Conservation (phyloP, 1,284 basidiomycete genomes). For the Cryptococcus floricola region DNA sequence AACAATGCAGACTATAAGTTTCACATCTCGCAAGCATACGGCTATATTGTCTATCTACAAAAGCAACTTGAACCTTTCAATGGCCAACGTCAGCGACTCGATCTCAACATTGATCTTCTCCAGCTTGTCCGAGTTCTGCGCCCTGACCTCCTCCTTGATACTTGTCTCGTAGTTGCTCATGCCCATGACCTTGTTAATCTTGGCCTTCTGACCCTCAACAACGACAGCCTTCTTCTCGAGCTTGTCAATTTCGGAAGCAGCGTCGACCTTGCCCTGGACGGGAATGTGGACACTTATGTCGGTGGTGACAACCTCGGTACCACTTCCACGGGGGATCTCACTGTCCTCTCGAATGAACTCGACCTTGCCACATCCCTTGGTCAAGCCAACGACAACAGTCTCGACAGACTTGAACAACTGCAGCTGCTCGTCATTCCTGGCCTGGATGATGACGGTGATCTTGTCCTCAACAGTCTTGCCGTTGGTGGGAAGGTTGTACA, state of each 20-base stretch:
- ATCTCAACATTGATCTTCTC: constrained; percentile 47
- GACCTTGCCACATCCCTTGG: constrained; percentile 80
- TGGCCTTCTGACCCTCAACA: constrained; percentile 64
- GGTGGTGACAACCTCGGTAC: constrained; percentile 71
- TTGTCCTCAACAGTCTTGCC: constrained; percentile 52
- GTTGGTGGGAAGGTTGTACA: constrained; percentile 86
- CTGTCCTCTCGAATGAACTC: constrained; percentile 57
- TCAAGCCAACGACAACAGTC: constrained; percentile 73
- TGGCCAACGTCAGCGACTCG: constrained; percentile 42
- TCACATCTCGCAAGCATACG: neutral
- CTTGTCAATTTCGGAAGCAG: constrained; percentile 77
- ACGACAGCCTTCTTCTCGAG: constrained; percentile 80
- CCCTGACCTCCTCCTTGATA: constrained; percentile 71
- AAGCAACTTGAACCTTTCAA: constrained; percentile 47
- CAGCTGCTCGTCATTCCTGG: constrained; percentile 62
- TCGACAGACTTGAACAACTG: constrained; percentile 66
- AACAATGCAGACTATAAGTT: neutral
- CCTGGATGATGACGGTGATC: constrained; percentile 68
- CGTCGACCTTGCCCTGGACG: constrained; percentile 81
- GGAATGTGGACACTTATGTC: constrained; percentile 74
- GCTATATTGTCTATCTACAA: constrained; percentile 20
- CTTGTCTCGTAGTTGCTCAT: constrained; percentile 72
- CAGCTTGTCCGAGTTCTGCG: constrained; percentile 65
- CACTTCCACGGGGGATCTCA: constrained; percentile 80
- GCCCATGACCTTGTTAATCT: constrained; percentile 68